Evolutionary conservation across 208 protist genomes (phyloP), one percentile per base, ranked within the genome.

Genomic region (Leishmania tropica): DNA sequence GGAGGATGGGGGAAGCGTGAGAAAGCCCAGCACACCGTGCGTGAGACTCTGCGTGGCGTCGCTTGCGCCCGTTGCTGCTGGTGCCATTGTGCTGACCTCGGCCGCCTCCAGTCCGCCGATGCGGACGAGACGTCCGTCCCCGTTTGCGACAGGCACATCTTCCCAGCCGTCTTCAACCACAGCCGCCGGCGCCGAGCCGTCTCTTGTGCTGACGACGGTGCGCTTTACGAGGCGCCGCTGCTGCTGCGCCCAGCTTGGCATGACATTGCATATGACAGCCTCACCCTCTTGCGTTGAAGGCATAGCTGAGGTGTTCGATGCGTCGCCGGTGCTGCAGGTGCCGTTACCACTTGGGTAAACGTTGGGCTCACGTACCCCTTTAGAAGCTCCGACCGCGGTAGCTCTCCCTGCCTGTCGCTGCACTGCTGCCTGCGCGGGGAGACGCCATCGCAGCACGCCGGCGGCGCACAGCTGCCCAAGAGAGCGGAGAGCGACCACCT

Each of bases 211-310:
- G n/a, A 62, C 67, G 51, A 65, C 31, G 60, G 40, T n/a, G 72
- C 75, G 83, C 56, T 86, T 86, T n/a, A n/a, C 37, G 17, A 86
- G 83, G 45, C 78, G 78, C n/a, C 56, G 72, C 64, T 80, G 78
- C 56, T 48, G n/a, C 19, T n/a, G 64, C 0, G 67, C 67, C 83
- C 65, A 86, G 13, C 28, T 76, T 2, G 73, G 67, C 67, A 67
- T 51, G 4, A 80, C 65, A 15, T 80, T 82, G 75, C 83, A 86
- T 47, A 86, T 24, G 17, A 68, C 54, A 21, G 83, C 83, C 37
- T 80, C 75, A 4, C 80, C 68, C 17, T 75, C 15, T 13, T 48
- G 35, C 53, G 73, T 40, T 47, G 53, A 62, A 58, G 51, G 75
- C 75, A 11, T 5, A 13, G 72, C 35, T 40, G 47, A 24, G 28